These are phyloP conservation scores for Rhynchospora breviuscula DNA, from an alignment of 176 grass and related monocot species.

Conservation along the genomic window DNA sequence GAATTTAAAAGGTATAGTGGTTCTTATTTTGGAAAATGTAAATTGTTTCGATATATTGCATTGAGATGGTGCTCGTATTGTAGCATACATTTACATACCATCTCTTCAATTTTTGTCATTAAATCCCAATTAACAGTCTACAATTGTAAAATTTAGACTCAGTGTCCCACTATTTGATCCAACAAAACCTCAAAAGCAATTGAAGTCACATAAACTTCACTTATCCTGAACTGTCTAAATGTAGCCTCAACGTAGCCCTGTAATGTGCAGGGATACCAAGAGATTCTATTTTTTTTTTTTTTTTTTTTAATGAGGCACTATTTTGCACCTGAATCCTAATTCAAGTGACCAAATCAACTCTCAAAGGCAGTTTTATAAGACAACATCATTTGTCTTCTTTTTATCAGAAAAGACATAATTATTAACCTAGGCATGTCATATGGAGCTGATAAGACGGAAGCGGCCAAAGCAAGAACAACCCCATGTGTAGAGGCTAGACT, in stretches of 20 bases:
- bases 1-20: not conserved
- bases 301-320: not conserved
- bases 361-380: not conserved
- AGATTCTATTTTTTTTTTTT: not conserved
- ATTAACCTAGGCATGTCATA: conserved; percentile 92
- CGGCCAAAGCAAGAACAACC: conserved; percentile 72
- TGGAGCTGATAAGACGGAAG: conserved; percentile 85
- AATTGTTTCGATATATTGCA: not conserved
- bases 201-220: not conserved
- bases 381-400: not conserved
- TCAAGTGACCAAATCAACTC: not conserved
- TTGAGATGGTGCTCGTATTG: not conserved
- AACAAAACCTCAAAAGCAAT: not conserved
- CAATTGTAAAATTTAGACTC: not conserved
- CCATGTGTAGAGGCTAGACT: conserved; percentile 65
- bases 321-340: conserved; percentile 6
- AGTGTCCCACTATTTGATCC: not conserved
- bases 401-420: not conserved
- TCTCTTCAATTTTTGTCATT: not conserved
- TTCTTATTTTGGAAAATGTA: not conserved
- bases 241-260: not conserved
- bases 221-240: not conserved
- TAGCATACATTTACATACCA: not conserved
- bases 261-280: not conserved
- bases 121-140: not conserved